Conservation (phyloP, 768 basidiomycete genomes). For the Mycena amicta region DNA sequence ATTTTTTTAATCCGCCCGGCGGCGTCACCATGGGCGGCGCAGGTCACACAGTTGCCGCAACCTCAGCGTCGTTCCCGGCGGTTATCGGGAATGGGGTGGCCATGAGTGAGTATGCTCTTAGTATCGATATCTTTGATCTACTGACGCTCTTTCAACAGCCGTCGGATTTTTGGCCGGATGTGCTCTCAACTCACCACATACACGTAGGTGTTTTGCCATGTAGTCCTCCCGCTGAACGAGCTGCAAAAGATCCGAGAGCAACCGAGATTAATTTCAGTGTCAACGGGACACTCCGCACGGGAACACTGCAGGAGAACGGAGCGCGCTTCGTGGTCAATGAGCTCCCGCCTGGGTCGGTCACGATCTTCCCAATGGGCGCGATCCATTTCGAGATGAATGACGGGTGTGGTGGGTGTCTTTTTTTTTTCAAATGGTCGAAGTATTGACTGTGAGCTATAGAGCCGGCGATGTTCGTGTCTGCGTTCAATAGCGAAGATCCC, state of each 20-base stretch:
- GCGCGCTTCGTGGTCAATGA: constrained; percentile 21
- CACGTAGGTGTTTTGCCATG: too few relatives aligned
- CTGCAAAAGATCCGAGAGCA: constrained; percentile 23
- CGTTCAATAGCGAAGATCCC: constrained; percentile 15
- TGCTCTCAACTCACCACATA: constrained; percentile 21
- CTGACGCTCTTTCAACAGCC: constrained; percentile 3
- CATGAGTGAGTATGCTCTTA: constrained; percentile 12
- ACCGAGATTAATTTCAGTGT: constrained; percentile 24
- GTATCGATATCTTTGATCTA: background rate
- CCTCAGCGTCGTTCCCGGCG: constrained; percentile 21
- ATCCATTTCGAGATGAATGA: constrained; percentile 24
- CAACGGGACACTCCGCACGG: constrained; percentile 24
- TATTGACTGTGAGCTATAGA: constrained; percentile 20
- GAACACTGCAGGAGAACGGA: constrained; percentile 22
- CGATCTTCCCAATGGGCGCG: constrained; percentile 20
- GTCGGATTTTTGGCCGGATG: constrained; percentile 20
- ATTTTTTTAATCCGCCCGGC: constrained; percentile 17
- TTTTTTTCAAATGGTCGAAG: constrained; percentile 18
- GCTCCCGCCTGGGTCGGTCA: constrained; percentile 18
- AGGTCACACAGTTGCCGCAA: constrained; percentile 17
- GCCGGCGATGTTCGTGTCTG: constrained; percentile 23
- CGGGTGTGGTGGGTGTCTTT: constrained; percentile 15
- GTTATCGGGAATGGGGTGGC: constrained; percentile 22
- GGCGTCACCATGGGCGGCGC: constrained; percentile 8
- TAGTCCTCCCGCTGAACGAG: too few relatives aligned